These are phyloP conservation scores for Aureobasidium mangrovei DNA, from an alignment of 2,329 filamentous ascomycete genomes.

Conservation along the genomic window DNA sequence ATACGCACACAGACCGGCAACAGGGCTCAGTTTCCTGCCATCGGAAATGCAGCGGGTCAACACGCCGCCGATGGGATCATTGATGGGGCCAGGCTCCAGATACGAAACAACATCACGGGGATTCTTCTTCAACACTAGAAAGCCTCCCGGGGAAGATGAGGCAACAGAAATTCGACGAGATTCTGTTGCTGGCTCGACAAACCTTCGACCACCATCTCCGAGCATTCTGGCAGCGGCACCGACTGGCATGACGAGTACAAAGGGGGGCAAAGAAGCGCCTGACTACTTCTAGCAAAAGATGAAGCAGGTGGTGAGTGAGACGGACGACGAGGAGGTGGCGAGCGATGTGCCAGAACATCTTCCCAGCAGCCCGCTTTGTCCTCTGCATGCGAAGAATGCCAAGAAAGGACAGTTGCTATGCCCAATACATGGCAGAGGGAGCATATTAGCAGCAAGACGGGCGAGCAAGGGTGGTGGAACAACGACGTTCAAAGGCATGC, in stretches of 20 bases:
- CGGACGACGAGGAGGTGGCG: slow-evolving; percentile 13
- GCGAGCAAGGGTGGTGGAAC: neutral
- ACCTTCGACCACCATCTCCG: neutral
- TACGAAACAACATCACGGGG: slow-evolving; percentile 15
- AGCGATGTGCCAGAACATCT: slow-evolving; percentile 37
- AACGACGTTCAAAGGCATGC: slow-evolving; percentile 5
- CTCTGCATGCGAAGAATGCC: slow-evolving; percentile 18
- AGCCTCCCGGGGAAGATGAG: slow-evolving; percentile 4
- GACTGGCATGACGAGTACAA: neutral
- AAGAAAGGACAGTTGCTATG: slow-evolving; percentile 13
- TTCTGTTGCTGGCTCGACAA: neutral
- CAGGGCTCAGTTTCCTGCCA: slow-evolving; percentile 16
- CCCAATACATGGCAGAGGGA: slow-evolving; percentile 16
- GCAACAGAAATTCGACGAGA: neutral
- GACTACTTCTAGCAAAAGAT: slow-evolving; percentile 15
- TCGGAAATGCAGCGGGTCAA: slow-evolving; percentile 22
- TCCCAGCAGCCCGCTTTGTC: slow-evolving; percentile 35
- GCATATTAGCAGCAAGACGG: neutral
- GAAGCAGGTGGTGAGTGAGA: slow-evolving; percentile 7
- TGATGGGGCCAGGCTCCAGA: slow-evolving; percentile 12
- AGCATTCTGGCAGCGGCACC: neutral
- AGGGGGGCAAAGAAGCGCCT: neutral
- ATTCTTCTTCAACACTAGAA: slow-evolving; percentile 23
- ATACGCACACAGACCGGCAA: neutral
- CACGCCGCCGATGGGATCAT: slow-evolving; percentile 22